A percentile compares a stretch with the other conserved stretches of the same genome.
Conservation (phyloP, 2,329 filamentous ascomycete species). For the Hypoxylon sp. region DNA sequence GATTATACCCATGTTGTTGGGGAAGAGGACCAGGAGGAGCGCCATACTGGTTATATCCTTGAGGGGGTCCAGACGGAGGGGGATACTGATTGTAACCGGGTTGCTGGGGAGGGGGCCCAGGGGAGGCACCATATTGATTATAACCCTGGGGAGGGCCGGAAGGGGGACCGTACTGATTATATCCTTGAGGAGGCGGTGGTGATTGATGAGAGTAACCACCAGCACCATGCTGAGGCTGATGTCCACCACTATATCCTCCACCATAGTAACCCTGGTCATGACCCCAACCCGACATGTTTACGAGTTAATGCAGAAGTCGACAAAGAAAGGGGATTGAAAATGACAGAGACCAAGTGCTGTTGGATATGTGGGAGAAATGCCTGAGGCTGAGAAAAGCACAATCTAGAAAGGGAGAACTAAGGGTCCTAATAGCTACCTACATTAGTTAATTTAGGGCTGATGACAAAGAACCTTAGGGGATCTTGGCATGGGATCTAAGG, state of each 20-base stretch:
- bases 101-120: conserved; percentile 50
- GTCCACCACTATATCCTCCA: conserved; percentile 40
- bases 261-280: conserved; percentile 54
- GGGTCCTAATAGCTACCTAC: conserved; percentile 1
- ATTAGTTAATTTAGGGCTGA: conserved; percentile 37
- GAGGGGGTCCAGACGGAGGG: conserved; percentile 44
- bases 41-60: conserved; percentile 54
- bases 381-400: conserved; percentile 27
- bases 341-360: background rate
- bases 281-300: conserved; percentile 55
- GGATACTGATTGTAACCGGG: conserved; percentile 50
- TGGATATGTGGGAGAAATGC: conserved; percentile 14
- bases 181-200: conserved; percentile 50
- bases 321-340: background rate
- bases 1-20: conserved; percentile 52
- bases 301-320: background rate
- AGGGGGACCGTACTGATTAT: conserved; percentile 53
- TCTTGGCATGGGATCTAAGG: conserved; percentile 22
- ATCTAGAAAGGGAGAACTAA: conserved; percentile 12
- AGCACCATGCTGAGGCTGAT: conserved; percentile 19
- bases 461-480: background rate
- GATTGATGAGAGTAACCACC: conserved; percentile 25
- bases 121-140: conserved; percentile 53
- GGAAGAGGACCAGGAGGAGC: conserved; percentile 51
- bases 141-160: conserved; percentile 54